Evolutionary conservation across 768 basidiomycete genomes (phyloP), one percentile per base, ranked within the genome.

Genomic region (Chalciporus sphaerocephalus): DNA sequence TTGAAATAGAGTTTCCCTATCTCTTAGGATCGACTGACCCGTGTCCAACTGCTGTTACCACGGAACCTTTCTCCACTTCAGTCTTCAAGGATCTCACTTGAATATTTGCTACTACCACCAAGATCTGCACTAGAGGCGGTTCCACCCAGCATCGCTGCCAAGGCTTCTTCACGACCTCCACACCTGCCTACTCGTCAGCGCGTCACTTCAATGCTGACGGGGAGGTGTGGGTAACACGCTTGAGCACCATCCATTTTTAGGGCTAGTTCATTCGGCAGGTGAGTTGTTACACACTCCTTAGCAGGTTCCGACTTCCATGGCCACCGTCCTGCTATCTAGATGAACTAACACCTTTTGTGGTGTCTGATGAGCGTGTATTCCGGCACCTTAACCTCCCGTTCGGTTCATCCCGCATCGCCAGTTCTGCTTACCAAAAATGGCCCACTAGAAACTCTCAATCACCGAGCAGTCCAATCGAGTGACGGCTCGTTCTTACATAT

Each of bases 161-260:
- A 81, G 76, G 79, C 80, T 85, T 83, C 81, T 79, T 79, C 79
- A 81, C 76, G 72, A 84, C 81, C 81, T 78, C 79, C 81, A 82
- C 76, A 77, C 78, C 80, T 76, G 77, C 80, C 81, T 83, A 81
- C 80, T 83, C 80, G 75, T 81, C 74, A 75, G 74, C 70, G 76
- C 78, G 63, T 84, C 79, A 78, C 74, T 78, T 71, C 66, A 79
- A 80, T 78, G 70, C 78, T 75, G 75, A 82, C 76, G 80, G 83
- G 72, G 80, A 81, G 79, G 83, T 85, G 79, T 85, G 80, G 84
- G 84, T 83, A 80, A 77, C 76, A 83, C 79, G 76, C 81, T 85
- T 83, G 76, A 86, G 83, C 82, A 82, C 84, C 83, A 85, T 85
- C 84, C 82, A 85, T 85, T 85, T 85, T 85, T 79, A 85, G 81